Evolutionary conservation across 352 stramenopile species (phyloP).

Genomic region (Phytophthora brassicae): DNA sequence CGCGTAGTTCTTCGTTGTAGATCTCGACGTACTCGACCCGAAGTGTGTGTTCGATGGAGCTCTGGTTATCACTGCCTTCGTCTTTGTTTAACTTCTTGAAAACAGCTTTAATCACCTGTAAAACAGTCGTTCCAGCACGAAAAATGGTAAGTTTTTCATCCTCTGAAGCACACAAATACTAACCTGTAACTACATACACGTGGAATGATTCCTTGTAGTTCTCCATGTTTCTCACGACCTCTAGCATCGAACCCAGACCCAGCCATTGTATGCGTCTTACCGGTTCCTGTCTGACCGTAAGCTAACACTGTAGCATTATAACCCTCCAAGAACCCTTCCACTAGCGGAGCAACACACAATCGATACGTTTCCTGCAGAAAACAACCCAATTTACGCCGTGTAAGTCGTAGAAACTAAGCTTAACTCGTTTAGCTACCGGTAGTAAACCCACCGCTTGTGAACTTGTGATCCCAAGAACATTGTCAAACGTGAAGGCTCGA

Average conservation of each 20-base stretch:
- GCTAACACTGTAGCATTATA: constrained; percentile 86
- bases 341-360: constrained; percentile 60
- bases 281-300: constrained; percentile 88
- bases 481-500: constrained; percentile 89
- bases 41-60: constrained; percentile 77
- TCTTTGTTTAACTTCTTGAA: constrained; percentile 63
- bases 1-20: constrained; percentile 98
- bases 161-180: not conserved
- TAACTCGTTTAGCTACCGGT: not conserved
- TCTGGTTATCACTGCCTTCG: constrained; percentile 36
- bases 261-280: constrained; percentile 97
- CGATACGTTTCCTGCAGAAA: constrained; percentile 63
- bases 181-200: constrained; percentile 43
- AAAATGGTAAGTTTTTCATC: not conserved
- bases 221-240: constrained; percentile 57
- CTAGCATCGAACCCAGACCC: constrained; percentile 51
- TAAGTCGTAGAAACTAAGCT: not conserved
- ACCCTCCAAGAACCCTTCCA: constrained; percentile 79
- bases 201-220: constrained; percentile 84
- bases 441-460: constrained; percentile 53
- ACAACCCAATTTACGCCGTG: not conserved
- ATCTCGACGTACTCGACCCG: constrained; percentile 97
- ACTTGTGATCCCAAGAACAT: constrained; percentile 76
- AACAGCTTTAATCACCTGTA: constrained; percentile 65
- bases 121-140: not conserved